Conservation (phyloP, 306 rosid genomes). For the Morella rubra region DNA sequence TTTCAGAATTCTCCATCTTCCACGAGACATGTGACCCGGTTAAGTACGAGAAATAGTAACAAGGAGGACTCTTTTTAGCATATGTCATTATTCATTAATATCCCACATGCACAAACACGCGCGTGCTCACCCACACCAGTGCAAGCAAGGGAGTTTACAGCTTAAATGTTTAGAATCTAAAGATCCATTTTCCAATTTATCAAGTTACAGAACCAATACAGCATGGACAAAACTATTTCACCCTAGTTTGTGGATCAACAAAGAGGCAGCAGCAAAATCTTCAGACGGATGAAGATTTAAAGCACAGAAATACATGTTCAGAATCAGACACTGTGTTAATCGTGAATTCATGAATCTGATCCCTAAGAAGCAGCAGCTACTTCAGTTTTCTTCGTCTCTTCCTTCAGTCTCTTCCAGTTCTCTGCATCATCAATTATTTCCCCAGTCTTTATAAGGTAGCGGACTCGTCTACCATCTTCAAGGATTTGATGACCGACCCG, state of each 20-base stretch:
- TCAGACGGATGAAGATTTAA: constrained; percentile 20
- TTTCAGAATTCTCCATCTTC: no score
- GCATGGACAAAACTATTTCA: constrained; percentile 19
- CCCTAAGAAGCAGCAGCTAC: constrained; percentile 55
- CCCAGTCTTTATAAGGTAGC: constrained; percentile 90
- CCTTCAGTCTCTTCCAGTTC: constrained; percentile 79
- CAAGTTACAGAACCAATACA: constrained; percentile 5
- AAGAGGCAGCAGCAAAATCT: constrained; percentile 21
- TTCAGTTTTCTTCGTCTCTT: constrained; percentile 58
- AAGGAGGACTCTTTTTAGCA: background rate
- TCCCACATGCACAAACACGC: background rate
- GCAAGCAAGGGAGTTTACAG: background rate
- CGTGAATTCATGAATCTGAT: constrained; percentile 27
- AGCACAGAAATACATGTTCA: constrained; percentile 29
- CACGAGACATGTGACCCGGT: no score
- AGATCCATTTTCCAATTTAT: background rate
- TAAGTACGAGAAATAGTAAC: background rate
- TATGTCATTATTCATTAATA: no score
- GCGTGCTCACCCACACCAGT: background rate
- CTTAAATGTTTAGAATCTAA: background rate
- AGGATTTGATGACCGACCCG: constrained; percentile 89
- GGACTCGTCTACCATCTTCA: constrained; percentile 77
- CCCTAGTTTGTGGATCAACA: constrained; percentile 19
- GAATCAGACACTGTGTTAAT: constrained; percentile 33
- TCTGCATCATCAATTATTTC: constrained; percentile 71